Evolutionary conservation across 257 asterid species (phyloP), one percentile per base, ranked within the genome.

Genomic region (Prunella vulgaris): DNA sequence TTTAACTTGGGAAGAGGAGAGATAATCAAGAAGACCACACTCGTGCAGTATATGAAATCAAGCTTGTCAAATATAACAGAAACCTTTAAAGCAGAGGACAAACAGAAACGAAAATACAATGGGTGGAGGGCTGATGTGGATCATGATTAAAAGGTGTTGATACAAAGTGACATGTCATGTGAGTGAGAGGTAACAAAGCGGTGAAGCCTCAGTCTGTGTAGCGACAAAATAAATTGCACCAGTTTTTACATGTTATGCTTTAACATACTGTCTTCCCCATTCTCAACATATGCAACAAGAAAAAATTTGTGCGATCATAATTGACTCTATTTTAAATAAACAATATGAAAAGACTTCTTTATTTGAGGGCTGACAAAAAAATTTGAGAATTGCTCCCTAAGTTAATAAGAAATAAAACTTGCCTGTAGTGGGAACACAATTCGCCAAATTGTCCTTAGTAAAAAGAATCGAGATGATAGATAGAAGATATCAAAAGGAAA

Each of bases 401-500:
- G 69, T 59, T 33, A 60, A 57, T 57, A 48, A 76, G 64, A 51
- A 76, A 40, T 37, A 53, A 65, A 79, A 80, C 97, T 87, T 86
- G 81, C 99, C 97, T 94, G 98, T 67, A 94, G 70, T 2, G 99
- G 99, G 66, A 92, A 82, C 56, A 85, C 78, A 62, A 94, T 89
- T 74, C 95, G 84, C 97, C 97, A 94, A 60, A 85, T 68, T 71
- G 97, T 88, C 87, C 97, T 89, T 83, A 91, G 69, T 70, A 89
- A 79, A 83, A 92, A 92, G 85, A 74, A 94, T 76, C 99, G 99
- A 60, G 98, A 84, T 68, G 99, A 84, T 70, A 94, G 83, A 81
- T 83, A 78, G 82, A 94, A 94, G 68, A 94, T 86, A 82, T 92
- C 98, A 71, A 94, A 94, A 67, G 99, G 99, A 81, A 86, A 94